Base-by-base conservation (phyloP, 2,329 filamentous ascomycete species). In the Colletotrichum graminicola region DNA sequence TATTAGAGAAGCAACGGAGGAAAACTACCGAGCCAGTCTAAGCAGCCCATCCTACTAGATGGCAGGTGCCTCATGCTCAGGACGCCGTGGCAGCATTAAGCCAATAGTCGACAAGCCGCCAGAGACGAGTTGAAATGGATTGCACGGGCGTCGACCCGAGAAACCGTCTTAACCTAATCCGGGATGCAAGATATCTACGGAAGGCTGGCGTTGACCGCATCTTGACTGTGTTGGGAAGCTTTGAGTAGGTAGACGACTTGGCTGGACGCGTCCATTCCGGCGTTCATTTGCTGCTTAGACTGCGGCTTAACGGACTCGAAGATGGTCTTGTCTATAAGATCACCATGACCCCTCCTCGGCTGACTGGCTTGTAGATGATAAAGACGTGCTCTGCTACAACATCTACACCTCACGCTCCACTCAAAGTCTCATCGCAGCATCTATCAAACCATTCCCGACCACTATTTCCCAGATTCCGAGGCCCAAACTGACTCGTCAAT, bases 131-230 rank as follows among this genome's bases (percentile, higher is more conserved):
- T 54, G 54, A 21, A 54, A 68, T 7, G n/a, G 34, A 1, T 47
- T 32, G 10, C 39, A 32, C 23, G 39, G 41, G n/a, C 39, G 18
- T 29, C 21, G 7, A 45, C 10, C 14, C 36, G 34, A 23, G n/a
- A n/a, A n/a, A n/a, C n/a, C n/a, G 29, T 26, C 21, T 32, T 36
- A 45, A 32, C 65, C 66, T 39, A 39, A 71, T 71, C 69, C 65
- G 69, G 69, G 23, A 36, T 63, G 59, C 59, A 36, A 64, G 59
- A 68, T 54, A 67, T n/a, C 12, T n/a, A 43, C 29, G 26, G 36
- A 29, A 14, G 29, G 49, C 34, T 26, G 51, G 41, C 67, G 26
- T 23, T 36, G 63, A 52, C 60, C n/a, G 32, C 32, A 36, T 45
- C 67, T 57, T 67, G 65, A 29, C 54, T 49, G 29, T 41, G 52